Conservation (phyloP, 2,329 filamentous ascomycete species). For the Chrysoporthe cubensis region DNA sequence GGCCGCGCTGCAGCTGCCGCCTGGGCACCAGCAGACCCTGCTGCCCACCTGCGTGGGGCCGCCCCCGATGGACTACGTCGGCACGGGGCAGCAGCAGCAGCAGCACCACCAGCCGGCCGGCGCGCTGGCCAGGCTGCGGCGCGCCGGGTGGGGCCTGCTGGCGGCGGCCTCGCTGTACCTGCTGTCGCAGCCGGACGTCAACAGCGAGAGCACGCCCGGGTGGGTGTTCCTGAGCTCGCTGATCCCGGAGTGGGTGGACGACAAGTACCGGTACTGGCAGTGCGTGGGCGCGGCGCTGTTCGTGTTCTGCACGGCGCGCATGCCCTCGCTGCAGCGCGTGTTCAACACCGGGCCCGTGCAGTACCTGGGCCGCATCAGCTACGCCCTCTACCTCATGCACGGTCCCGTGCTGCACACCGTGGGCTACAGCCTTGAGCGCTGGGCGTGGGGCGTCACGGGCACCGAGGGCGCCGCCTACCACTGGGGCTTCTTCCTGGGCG, state of each 20-base stretch:
- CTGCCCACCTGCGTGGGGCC: slow-evolving; percentile 15
- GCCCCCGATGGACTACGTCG: slow-evolving; percentile 18
- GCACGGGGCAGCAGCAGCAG: neutral
- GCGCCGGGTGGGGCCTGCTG: slow-evolving; percentile 44
- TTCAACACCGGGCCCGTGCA: slow-evolving; percentile 56
- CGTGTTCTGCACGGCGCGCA: slow-evolving; percentile 53
- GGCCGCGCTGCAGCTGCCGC: slow-evolving; percentile 19
- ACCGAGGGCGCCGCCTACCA: slow-evolving; percentile 50
- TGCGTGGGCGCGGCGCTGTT: slow-evolving; percentile 56
- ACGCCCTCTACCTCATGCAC: slow-evolving; percentile 65
- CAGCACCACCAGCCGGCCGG: neutral
- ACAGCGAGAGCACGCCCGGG: slow-evolving; percentile 50
- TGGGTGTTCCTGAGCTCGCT: slow-evolving; percentile 53
- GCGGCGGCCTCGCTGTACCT: slow-evolving; percentile 59
- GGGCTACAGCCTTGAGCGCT: slow-evolving; percentile 55
- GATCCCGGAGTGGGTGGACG: slow-evolving; percentile 54
- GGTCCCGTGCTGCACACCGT: slow-evolving; percentile 57
- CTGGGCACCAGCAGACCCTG: neutral
- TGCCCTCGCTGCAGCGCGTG: slow-evolving; percentile 50
- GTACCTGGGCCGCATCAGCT: slow-evolving; percentile 65
- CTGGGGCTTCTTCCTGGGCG: slow-evolving; percentile 51
- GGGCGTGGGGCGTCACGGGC: slow-evolving; percentile 53
- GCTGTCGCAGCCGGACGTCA: slow-evolving; percentile 50
- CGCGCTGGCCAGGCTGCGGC: slow-evolving; percentile 11
- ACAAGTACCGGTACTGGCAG: slow-evolving; percentile 61